Evolutionary conservation across 2,329 filamentous ascomycete genomes (phyloP).

Genomic region (Phialocephala sp.): DNA sequence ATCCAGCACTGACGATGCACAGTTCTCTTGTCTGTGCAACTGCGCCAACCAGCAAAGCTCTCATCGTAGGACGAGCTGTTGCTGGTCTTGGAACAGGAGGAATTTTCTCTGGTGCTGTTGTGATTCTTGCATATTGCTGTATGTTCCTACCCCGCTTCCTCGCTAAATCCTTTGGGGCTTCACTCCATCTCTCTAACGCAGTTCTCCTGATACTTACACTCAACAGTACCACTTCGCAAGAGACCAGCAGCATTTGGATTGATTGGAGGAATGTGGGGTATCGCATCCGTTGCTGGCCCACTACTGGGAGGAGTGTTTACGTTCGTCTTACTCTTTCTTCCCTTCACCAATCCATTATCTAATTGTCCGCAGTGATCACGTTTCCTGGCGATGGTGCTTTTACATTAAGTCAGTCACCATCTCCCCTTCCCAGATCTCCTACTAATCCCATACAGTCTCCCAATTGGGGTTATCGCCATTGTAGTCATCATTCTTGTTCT

Average conservation of each 20-base stretch:
- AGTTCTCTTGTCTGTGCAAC: slow-evolving; percentile 44
- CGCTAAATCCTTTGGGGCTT: no score
- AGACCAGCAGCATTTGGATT: slow-evolving; percentile 39
- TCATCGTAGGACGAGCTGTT: slow-evolving; percentile 45
- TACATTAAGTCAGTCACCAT: slow-evolving; percentile 32
- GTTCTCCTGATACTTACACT: no score
- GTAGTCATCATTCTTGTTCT: slow-evolving; percentile 48
- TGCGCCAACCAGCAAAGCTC: slow-evolving; percentile 42
- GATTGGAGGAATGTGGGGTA: slow-evolving; percentile 41
- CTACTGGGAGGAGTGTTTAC: slow-evolving; percentile 42
- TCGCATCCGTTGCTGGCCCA: slow-evolving; percentile 42
- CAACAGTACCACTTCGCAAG: slow-evolving; percentile 36
- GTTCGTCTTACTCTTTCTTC: slow-evolving; percentile 13
- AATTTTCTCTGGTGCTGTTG: slow-evolving; percentile 42
- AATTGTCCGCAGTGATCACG: slow-evolving; percentile 25
- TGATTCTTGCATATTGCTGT: slow-evolving; percentile 41
- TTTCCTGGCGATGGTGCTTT: slow-evolving; percentile 43
- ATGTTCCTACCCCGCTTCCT: slow-evolving; percentile 21
- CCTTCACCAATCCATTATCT: neutral
- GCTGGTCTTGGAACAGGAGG: slow-evolving; percentile 43
- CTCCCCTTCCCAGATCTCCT: neutral
- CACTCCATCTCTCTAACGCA: no score
- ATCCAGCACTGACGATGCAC: slow-evolving; percentile 12
- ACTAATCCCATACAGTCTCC: slow-evolving; percentile 28
- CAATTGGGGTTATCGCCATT: slow-evolving; percentile 47